Evolutionary conservation across 164 flowering plant species (phyloP).

Genomic region (Aristolochia fimbriata): DNA sequence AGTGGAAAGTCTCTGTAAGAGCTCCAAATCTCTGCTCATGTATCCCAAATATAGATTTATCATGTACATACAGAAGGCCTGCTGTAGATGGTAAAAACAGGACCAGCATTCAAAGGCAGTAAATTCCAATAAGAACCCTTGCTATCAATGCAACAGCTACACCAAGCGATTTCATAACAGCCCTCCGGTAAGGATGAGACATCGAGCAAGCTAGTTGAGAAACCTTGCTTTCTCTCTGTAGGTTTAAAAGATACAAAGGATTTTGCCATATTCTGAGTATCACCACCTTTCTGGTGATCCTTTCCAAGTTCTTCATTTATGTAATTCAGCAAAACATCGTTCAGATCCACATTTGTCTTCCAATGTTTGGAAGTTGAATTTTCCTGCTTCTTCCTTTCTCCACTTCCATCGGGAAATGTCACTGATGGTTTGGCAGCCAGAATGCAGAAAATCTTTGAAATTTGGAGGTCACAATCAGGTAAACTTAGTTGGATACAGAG

Average conservation of each 20-base stretch:
- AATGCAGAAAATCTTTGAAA: conserved; percentile 48
- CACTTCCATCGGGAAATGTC: conserved; percentile 5
- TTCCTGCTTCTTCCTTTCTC: conserved; percentile 13
- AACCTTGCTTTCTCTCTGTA: conserved; percentile 63
- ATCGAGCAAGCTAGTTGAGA: conserved; percentile 71
- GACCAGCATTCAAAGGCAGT: conserved; percentile 47
- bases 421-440: conserved; percentile 29
- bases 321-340: conserved; percentile 31
- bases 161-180: conserved; percentile 59
- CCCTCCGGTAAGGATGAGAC: conserved; percentile 65
- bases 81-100: conserved; percentile 21
- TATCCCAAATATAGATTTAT: too few species aligned
- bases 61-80: too few species aligned
- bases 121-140: conserved; percentile 59
- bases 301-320: conserved; percentile 15
- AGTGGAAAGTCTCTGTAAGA: too few species aligned
- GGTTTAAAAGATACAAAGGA: conserved; percentile 34
- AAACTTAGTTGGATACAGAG: conserved; percentile 65
- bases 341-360: conserved; percentile 38
- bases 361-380: conserved; percentile 15
- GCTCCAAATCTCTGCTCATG: too few species aligned
- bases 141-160: conserved; percentile 52
- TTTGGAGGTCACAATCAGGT: conserved; percentile 11
- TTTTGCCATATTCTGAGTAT: conserved; percentile 13
- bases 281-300: conserved; percentile 4